These are phyloP conservation scores for Hyparrhenia diplandra DNA, from an alignment of 176 grass and related monocot species.

Conservation along the genomic window DNA sequence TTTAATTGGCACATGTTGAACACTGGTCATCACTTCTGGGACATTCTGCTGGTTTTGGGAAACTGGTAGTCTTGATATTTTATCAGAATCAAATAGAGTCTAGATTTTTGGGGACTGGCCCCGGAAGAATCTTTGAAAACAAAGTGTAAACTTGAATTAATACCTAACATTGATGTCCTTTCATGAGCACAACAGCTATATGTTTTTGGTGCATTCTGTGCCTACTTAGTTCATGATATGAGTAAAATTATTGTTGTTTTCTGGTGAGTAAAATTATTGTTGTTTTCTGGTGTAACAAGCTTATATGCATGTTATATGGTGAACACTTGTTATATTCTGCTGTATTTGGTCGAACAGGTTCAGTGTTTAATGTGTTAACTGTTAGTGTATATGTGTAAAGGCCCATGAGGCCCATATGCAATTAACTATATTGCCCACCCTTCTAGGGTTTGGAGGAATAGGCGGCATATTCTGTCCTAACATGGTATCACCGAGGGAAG, in stretches of 20 bases:
- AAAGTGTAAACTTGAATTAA: background rate
- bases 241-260: too few species aligned
- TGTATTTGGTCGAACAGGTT: slow-evolving; percentile 1
- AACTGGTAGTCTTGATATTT: background rate
- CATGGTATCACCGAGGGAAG: too few species aligned
- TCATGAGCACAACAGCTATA: background rate
- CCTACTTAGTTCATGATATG: too few species aligned
- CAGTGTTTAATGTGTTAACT: background rate
- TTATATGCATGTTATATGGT: too few species aligned
- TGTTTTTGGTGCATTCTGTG: slow-evolving; percentile 3
- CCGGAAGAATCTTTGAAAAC: background rate
- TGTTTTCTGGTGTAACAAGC: too few species aligned
- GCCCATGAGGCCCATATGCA: too few species aligned
- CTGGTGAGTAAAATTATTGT: too few species aligned
- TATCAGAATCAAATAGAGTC: background rate
- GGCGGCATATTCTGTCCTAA: too few species aligned
- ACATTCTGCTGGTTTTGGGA: background rate
- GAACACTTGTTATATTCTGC: background rate
- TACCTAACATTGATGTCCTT: background rate
- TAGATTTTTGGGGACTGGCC: background rate
- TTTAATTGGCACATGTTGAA: background rate
- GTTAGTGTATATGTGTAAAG: too few species aligned
- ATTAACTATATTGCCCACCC: too few species aligned
- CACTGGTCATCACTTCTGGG: background rate
- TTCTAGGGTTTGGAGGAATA: too few species aligned